Conservation (phyloP, 2,329 filamentous ascomycete species). For the Ophiognomonia clavigignenti-juglandacearum region DNA sequence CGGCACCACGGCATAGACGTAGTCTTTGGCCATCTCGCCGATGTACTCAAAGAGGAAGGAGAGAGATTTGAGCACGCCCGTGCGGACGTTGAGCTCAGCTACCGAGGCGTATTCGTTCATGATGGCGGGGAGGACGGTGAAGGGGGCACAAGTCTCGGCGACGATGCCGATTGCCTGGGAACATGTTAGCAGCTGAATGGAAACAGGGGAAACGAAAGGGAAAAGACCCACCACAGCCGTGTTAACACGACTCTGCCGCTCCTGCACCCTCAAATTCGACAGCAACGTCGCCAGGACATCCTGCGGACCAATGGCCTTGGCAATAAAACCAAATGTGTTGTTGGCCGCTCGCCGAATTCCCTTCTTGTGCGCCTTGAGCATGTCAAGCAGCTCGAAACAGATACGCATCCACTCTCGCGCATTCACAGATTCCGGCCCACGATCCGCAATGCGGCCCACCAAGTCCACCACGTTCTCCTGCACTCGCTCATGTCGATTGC, state of each 20-base stretch:
- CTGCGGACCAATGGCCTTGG: constrained; percentile 96
- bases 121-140: constrained; percentile 94
- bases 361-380: constrained; percentile 99
- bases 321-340: constrained; percentile 99
- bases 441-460: constrained; percentile 94
- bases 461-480: constrained; percentile 99
- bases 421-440: constrained; percentile 93
- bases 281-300: constrained; percentile 93
- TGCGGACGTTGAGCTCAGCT: constrained; percentile 96
- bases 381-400: constrained; percentile 96
- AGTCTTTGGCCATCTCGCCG: constrained; percentile 99
- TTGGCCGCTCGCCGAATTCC: constrained; percentile 96
- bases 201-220: too few species aligned
- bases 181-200: not conserved
- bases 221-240: constrained; percentile 63
- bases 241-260: constrained; percentile 96
- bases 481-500: constrained; percentile 98
- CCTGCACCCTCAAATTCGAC: constrained; percentile 94
- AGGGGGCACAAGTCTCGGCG: constrained; percentile 95
- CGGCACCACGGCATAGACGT: constrained; percentile 96
- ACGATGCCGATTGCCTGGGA: constrained; percentile 83
- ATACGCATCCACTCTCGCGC: constrained; percentile 99
- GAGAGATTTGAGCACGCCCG: constrained; percentile 93
- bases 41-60: constrained; percentile 99
- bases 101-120: constrained; percentile 98